These are phyloP conservation scores for Cicer judaicum DNA, from an alignment of 306 rosid genomes.

Conservation along the genomic window DNA sequence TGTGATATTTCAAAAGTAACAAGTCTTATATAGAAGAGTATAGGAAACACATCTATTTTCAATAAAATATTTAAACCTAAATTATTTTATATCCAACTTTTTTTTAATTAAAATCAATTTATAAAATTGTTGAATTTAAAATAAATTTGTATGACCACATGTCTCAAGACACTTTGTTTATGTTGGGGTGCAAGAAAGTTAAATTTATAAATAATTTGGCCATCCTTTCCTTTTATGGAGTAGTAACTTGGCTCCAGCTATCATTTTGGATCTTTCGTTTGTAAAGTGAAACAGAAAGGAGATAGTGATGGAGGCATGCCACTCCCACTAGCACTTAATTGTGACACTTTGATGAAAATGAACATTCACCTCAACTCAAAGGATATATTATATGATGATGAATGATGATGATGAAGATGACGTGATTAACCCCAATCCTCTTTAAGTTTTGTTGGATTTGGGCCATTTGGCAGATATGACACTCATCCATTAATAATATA, in stretches of 20 bases:
- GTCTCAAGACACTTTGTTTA: background rate
- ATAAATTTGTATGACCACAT: no score
- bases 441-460: conserved; percentile 38
- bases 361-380: conserved; percentile 38
- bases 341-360: conserved; percentile 43
- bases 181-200: conserved; percentile 34
- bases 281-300: conserved; percentile 42
- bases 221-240: conserved; percentile 47
- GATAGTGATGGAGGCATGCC: conserved; percentile 38
- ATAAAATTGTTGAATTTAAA: no score
- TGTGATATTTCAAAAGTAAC: no score
- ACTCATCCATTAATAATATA: background rate
- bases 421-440: conserved; percentile 38
- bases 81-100: no score
- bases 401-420: conserved; percentile 7
- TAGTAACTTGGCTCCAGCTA: conserved; percentile 61
- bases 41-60: no score
- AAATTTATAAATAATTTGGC: conserved; percentile 17
- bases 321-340: conserved; percentile 49
- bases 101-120: no score
- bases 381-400: conserved; percentile 1
- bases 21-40: no score
- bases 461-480: conserved; percentile 25
- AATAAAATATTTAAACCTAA: no score
- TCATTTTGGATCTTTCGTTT: conserved; percentile 47